Conservation (phyloP, 78 protist species). For the Planoprotostelium fungivorum region DNA sequence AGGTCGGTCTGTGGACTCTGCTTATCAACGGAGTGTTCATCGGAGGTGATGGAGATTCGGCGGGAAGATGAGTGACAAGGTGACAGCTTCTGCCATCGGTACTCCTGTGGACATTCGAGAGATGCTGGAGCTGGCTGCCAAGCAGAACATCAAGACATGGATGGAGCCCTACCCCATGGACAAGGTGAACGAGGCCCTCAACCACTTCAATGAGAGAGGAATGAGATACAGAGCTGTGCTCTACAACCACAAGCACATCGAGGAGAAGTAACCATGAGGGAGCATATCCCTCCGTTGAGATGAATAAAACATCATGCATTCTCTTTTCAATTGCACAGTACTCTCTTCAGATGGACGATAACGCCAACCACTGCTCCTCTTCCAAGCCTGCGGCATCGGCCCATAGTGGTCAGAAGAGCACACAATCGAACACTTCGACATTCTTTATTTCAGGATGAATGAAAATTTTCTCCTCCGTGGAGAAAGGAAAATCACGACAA, state of each 20-base stretch:
- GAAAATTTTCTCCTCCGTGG: no score
- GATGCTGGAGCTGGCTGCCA: background rate
- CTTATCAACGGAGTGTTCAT: background rate
- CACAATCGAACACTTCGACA: no score
- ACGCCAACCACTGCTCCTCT: no score
- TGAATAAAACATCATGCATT: no score
- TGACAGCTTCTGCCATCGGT: background rate
- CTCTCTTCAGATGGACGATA: no score
- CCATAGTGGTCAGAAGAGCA: no score
- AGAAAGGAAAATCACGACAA: no score
- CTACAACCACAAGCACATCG: background rate
- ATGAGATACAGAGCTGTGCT: background rate
- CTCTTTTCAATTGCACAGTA: no score
- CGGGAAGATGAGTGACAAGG: background rate
- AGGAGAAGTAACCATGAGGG: no score
- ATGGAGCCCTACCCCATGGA: background rate
- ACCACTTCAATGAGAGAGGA: background rate
- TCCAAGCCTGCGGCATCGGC: no score
- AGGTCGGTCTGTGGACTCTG: background rate
- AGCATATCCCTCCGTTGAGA: no score
- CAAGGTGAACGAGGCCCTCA: background rate
- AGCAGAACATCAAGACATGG: background rate
- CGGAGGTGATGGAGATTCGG: background rate
- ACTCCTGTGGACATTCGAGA: background rate
- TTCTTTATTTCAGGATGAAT: no score